Evolutionary conservation across 768 basidiomycete genomes (phyloP).

Genomic region (Hericium erinaceus): DNA sequence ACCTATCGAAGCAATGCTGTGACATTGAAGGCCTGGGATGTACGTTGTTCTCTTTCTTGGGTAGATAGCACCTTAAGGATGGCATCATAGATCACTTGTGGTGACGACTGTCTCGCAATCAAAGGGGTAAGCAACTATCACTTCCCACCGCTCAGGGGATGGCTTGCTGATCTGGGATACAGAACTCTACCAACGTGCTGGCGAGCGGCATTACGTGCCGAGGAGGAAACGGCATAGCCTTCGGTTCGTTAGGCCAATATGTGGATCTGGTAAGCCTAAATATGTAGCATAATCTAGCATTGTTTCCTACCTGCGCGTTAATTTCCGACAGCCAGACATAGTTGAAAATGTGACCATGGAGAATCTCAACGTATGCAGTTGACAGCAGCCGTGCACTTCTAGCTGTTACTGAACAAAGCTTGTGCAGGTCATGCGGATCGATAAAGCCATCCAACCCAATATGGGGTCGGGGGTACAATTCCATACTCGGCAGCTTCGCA

Average conservation of each 20-base stretch:
- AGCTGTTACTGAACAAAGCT: too few relatives aligned
- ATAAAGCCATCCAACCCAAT: slow-evolving; percentile 42
- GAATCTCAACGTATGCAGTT: slow-evolving; percentile 30
- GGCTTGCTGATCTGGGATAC: neutral
- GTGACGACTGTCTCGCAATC: slow-evolving; percentile 57
- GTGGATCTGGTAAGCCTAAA: slow-evolving; percentile 2
- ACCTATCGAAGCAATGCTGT: slow-evolving; percentile 44
- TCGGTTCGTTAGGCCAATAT: slow-evolving; percentile 53
- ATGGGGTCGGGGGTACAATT: slow-evolving; percentile 40
- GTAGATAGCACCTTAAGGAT: neutral
- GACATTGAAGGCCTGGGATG: slow-evolving; percentile 45
- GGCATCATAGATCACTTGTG: slow-evolving; percentile 35
- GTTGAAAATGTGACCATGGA: slow-evolving; percentile 43
- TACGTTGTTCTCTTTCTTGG: slow-evolving; percentile 9
- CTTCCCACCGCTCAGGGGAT: slow-evolving; percentile 12
- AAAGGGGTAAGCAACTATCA: slow-evolving; percentile 36
- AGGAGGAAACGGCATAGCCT: slow-evolving; percentile 53
- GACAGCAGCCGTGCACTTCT: neutral
- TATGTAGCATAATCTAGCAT: neutral
- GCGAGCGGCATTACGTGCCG: slow-evolving; percentile 41
- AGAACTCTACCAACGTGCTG: slow-evolving; percentile 49
- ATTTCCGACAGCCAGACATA: slow-evolving; percentile 35
- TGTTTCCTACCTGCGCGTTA: neutral
- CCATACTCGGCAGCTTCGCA: neutral
- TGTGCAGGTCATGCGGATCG: slow-evolving; percentile 36